Conservation (phyloP, 345 rosid species). For the Citrus medica region DNA sequence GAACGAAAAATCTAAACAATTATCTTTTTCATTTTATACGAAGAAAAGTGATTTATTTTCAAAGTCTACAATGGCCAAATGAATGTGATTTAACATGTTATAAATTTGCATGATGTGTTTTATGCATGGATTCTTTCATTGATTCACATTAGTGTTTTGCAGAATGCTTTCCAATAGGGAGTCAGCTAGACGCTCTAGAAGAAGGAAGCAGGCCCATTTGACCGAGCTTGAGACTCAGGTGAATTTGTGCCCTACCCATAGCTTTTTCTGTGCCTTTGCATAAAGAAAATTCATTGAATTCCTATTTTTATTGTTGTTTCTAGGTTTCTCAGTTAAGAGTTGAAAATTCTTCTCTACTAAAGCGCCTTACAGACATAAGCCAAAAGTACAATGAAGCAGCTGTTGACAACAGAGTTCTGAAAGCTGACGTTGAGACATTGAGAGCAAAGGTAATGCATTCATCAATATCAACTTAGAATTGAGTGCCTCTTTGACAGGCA, state of each 20-base stretch:
- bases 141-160: conserved; percentile 17
- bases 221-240: conserved; percentile 95
- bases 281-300: neutral
- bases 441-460: conserved; percentile 69
- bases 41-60: neutral
- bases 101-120: neutral
- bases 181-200: conserved; percentile 94
- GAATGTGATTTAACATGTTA: neutral
- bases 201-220: conserved; percentile 90
- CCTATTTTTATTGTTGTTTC: conserved; percentile 4
- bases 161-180: conserved; percentile 98
- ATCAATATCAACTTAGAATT: conserved; percentile 1
- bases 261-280: neutral
- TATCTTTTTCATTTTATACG: neutral
- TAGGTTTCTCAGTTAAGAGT: conserved; percentile 83
- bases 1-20: neutral
- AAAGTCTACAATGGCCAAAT: neutral
- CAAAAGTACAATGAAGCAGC: conserved; percentile 74
- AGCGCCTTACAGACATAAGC: conserved; percentile 66
- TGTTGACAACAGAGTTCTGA: conserved; percentile 85
- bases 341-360: conserved; percentile 65
- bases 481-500: neutral
- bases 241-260: neutral
- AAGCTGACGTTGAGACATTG: conserved; percentile 88
- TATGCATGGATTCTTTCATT: conserved; percentile 3